Evolutionary conservation across 148 eudicot species (phyloP).

Genomic region (Rhododendron ovatum): DNA sequence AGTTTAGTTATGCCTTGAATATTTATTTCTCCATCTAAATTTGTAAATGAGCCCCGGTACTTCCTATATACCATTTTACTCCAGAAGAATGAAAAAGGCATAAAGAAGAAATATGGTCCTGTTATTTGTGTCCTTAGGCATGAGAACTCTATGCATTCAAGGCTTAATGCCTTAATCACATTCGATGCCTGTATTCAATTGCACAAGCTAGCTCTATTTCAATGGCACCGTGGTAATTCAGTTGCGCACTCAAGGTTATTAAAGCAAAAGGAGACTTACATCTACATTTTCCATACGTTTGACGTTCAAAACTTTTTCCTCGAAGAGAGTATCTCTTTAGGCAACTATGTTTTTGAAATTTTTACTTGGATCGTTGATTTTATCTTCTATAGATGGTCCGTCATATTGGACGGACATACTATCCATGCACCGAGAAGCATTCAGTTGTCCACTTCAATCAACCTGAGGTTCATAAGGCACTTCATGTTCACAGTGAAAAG

Average conservation of each 20-base stretch:
- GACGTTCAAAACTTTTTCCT: not conserved
- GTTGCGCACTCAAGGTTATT: not conserved
- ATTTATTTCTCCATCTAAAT: too few species aligned
- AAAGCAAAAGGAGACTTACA: not conserved
- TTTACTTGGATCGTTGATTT: conserved; percentile 4
- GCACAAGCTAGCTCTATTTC: not conserved
- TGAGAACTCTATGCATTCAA: not conserved
- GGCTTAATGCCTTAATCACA: not conserved
- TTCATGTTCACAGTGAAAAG: conserved; percentile 58
- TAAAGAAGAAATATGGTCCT: not conserved
- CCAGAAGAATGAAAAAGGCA: not conserved
- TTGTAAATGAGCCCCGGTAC: not conserved
- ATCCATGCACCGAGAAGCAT: conserved; percentile 94
- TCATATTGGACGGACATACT: conserved; percentile 55
- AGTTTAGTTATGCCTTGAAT: too few species aligned
- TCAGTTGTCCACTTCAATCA: conserved; percentile 73
- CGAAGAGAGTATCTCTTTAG: not conserved
- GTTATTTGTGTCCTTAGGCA: not conserved
- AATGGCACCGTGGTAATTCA: not conserved
- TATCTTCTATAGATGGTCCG: conserved; percentile 44
- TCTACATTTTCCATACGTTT: not conserved
- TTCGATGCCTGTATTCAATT: not conserved
- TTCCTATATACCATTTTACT: not conserved
- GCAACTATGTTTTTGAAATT: not conserved
- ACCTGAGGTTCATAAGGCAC: conserved; percentile 87